phyloP scores from a whole-genome alignment of 768 basidiomycete species.

The Suillus americanus region DNA sequence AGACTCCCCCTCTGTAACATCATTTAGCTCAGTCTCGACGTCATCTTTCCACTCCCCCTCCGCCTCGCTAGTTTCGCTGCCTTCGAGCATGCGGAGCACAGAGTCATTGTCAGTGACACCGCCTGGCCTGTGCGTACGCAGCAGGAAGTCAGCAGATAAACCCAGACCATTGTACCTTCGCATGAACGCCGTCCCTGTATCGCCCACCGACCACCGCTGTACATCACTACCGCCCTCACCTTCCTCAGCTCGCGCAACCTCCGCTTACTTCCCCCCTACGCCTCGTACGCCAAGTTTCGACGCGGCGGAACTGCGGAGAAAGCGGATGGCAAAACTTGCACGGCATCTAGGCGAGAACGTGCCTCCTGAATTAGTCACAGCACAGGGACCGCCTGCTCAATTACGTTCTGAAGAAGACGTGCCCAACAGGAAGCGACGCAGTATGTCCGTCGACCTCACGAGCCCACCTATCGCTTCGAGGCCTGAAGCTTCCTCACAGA shows the following conservation, averaged over 20 bases:
- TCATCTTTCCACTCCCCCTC: slow-evolving; percentile 13
- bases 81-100: slow-evolving; percentile 11
- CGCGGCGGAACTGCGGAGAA: slow-evolving; percentile 37
- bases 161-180: slow-evolving; percentile 22
- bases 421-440: slow-evolving; percentile 9
- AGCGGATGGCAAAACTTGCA: slow-evolving; percentile 56
- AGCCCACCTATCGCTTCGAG: background rate
- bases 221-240: slow-evolving; percentile 12
- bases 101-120: slow-evolving; percentile 15
- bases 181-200: slow-evolving; percentile 17
- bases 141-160: slow-evolving; percentile 15
- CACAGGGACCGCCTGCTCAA: slow-evolving; percentile 7
- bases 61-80: slow-evolving; percentile 17
- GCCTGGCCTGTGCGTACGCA: slow-evolving; percentile 22
- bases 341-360: slow-evolving; percentile 61
- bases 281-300: slow-evolving; percentile 24
- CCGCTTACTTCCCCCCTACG: slow-evolving; percentile 12
- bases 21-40: slow-evolving; percentile 16
- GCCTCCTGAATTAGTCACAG: slow-evolving; percentile 52
- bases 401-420: slow-evolving; percentile 2
- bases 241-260: slow-evolving; percentile 10
- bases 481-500: background rate
- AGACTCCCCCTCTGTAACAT: slow-evolving; percentile 22
- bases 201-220: slow-evolving; percentile 13
- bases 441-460: slow-evolving; percentile 17